Base-by-base conservation (phyloP, 805 yeast genomes). In the Kodamaea kakaduensis region DNA sequence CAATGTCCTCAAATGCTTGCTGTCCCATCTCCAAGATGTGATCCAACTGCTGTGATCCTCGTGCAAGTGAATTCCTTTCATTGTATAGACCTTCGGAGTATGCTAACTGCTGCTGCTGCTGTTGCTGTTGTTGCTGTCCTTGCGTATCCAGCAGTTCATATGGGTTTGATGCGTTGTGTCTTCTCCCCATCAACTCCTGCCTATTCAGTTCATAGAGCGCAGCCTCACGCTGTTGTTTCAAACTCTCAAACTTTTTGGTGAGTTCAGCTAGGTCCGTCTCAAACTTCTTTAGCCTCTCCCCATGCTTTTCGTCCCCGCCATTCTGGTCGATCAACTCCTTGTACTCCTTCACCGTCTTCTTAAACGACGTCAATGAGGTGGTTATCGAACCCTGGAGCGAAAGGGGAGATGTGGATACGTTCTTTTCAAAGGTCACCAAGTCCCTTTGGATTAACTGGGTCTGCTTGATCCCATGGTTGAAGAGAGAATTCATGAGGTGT, bases 1-100 rank as follows among this genome's bases (percentile, higher is more conserved):
- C 82, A 15, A 93, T 67, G 52, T 89, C 95, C 33, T 84, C 94
- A 45, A 87, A 75, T 2, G 96, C 86, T 32, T 74, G 73, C 41
- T 83, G 77, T 2, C 97, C 97, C 81, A 86, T 83, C 50, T 85
- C 97, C 27, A 93, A 58, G 26, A 93, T 86, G 45, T 85, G 87
- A 54, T 93, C 98, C 42, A 93, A 64, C 54, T 86, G 95, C 36
- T 78, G 78, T 26, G 84, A 78, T 0, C 95, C 88, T 38, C 84
- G 67, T 20, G 72, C 71, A 23, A 84, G 61, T 6, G 76, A 72
- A 29, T 74, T 73, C 29, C 71, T 72, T 50, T 93, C 97, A 43
- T 81, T 76, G 43, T 72, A 66, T 38, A 85, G 59, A 0, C 94
- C 95, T 33, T 81, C 80, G 41, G 68, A 72, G 50, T 77, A 66